Base-by-base conservation (phyloP, 768 basidiomycete genomes). In the Epithele typhae region DNA sequence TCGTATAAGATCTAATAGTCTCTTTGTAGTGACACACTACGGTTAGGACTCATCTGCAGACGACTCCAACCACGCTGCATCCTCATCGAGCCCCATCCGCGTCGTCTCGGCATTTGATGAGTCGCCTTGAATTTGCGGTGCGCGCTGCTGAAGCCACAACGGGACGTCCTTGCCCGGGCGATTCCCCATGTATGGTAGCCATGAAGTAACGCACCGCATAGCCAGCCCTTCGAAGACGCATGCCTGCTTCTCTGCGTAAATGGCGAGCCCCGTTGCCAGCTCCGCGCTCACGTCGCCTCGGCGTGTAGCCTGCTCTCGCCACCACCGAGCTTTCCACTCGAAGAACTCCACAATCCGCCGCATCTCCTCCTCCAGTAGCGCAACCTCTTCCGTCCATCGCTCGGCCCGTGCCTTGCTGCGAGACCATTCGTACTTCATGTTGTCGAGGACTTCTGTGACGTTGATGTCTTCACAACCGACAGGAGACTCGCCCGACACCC, bases 341-440 rank as follows among this genome's bases (percentile, higher is more conserved):
- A 56, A 45, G 17, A 48, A 60, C 5, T 48, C 45, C 10, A 59
- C 32, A 1, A 65, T 49, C 3, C 65, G 53, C 1, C 58, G 42
- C 67, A 68, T 68, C 49, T 71, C 69, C 43, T 69, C 69, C 12
- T 52, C 40, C 0, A 71, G 48, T 5, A 70, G 54, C 0, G 57
- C 21, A n/a, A 62, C 61, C 43, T 72, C 68, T 43, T 72, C 68
- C 21, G 55, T 54, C 66, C 67, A 70, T 0, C 64, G 55, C 38
- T 62, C 50, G 1, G 62, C 63, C 0, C 64, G 51, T 0, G 67
- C 68, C 2, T 57, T 40, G 1, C 57, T 53, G 38, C 61, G 66
- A 22, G 42, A 41, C 51, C 51, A 52, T 18, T 52, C 46, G n/a
- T 43, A 34, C 7, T 25, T 33, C 24, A 47, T 44, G 21, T 27